Conservation (phyloP, 768 basidiomycete species). For the Kwoniella heveanensis region DNA sequence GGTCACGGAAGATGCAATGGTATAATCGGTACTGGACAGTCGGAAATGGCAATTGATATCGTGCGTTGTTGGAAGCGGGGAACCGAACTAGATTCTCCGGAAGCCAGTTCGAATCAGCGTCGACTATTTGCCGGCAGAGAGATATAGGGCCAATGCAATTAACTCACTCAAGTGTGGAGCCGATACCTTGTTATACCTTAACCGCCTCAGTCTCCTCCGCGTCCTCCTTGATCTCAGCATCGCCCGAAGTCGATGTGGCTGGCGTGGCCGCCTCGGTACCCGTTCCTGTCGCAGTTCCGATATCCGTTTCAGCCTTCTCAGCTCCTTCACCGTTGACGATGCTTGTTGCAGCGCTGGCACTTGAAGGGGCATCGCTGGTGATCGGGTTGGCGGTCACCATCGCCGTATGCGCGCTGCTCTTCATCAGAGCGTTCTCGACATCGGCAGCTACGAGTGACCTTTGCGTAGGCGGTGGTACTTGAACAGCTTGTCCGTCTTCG, state of each 20-base stretch:
- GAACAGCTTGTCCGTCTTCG: slow-evolving; percentile 3
- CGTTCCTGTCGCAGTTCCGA: neutral
- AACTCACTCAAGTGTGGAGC: neutral
- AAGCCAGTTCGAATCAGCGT: no score
- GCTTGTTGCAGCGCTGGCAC: neutral
- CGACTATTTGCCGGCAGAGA: no score
- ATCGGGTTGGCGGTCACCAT: slow-evolving; percentile 14
- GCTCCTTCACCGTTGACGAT: neutral
- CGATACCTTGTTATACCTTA: neutral
- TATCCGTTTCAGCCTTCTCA: no score
- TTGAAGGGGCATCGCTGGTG: neutral
- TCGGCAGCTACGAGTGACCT: slow-evolving; percentile 21
- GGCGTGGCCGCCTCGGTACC: neutral
- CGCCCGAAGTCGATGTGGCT: slow-evolving; percentile 1
- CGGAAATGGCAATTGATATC: no score
- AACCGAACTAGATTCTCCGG: no score
- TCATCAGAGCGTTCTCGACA: slow-evolving; percentile 47
- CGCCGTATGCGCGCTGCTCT: slow-evolving; percentile 22
- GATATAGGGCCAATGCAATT: neutral
- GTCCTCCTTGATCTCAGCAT: neutral
- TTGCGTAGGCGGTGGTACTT: neutral
- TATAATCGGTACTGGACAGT: no score
- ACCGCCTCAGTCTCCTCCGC: neutral
- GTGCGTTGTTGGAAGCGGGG: no score
- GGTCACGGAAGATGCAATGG: no score